Evolutionary conservation across 768 basidiomycete species (phyloP), one percentile per base, ranked within the genome.

Genomic region (Suillus discolor): DNA sequence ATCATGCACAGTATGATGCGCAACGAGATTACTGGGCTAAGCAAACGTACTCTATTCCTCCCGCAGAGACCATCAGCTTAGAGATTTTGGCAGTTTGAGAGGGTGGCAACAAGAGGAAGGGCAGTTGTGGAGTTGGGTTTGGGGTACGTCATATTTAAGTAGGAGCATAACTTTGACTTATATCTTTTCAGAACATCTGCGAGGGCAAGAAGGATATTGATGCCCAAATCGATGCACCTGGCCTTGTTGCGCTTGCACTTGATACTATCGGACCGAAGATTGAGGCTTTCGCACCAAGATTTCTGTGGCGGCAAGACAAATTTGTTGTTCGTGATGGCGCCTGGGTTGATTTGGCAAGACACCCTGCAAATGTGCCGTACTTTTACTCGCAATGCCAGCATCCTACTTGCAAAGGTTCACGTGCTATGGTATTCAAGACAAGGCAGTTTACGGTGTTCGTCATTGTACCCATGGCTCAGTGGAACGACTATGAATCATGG

Each of bases 301-400:
- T 62, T 49, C 23, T 11, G 18, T 62, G 62, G 62, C 18, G 20
- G 4, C 18, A 20, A 23, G n/a, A 45, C 20, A 25, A 62, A 42
- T 62, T 62, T 12, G 16, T 62, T 7, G 39, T 61, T 61, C 39
- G 7, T 42, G 55, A 57, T 23, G 42, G 39, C 1, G n/a, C 53
- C 28, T 65, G 67, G 63, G 67, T 65, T 8, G 47, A 62, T 44
- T 61, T 67, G 34, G 1, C 38, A 20, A 62, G 9, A 15, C 64
- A 67, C n/a, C 3, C 44, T 13, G 39, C 16, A n/a, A 4, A 31
- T 34, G n/a, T 12, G 11, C 44, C 42, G 9, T 67, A 67, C 18
- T 67, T 67, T 44, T 62, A 62, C n/a, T 7, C 23, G 2, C 61
- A 62, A 4, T 67, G 66, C 28, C 23, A 62, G 7, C 54, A 59